Percentiles rank a stretch among this genome's conserved stretches.
These are phyloP conservation scores for Tieghemostelium lacteum DNA, from an alignment of 78 protist genomes.

Conservation along the genomic window DNA sequence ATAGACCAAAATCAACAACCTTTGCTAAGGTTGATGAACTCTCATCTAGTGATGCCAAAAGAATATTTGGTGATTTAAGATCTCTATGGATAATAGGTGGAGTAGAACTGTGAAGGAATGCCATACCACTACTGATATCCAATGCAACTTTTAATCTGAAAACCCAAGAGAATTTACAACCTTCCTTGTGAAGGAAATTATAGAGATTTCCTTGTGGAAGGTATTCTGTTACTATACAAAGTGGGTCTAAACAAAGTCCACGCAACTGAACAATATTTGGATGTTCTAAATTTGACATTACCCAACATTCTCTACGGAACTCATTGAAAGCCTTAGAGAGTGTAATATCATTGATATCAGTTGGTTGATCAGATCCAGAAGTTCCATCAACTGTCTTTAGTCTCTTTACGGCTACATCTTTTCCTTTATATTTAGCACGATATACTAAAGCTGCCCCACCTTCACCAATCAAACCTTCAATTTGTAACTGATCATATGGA, in stretches of 20 bases:
- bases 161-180: constrained; percentile 10
- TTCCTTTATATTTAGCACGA: constrained; percentile 57
- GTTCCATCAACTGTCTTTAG: constrained; percentile 42
- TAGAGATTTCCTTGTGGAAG: constrained; percentile 78
- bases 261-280: constrained; percentile 70
- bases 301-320: constrained; percentile 80
- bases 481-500: constrained; percentile 23
- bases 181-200: constrained; percentile 30
- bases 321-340: constrained; percentile 78
- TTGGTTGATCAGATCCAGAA: background rate
- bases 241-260: constrained; percentile 82
- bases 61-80: constrained; percentile 77
- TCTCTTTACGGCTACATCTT: constrained; percentile 77
- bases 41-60: constrained; percentile 71
- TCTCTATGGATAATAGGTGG: constrained; percentile 83
- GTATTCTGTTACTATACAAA: constrained; percentile 76
- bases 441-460: constrained; percentile 84
- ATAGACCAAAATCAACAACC: constrained; percentile 82
- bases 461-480: constrained; percentile 75
- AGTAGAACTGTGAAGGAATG: constrained; percentile 66
- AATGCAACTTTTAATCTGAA: constrained; percentile 66
- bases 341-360: constrained; percentile 67
- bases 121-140: constrained; percentile 80
- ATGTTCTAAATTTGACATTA: constrained; percentile 76
- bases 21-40: constrained; percentile 50